Conservation (phyloP, 2,329 filamentous ascomycete genomes). For the Diaporthe vexans region DNA sequence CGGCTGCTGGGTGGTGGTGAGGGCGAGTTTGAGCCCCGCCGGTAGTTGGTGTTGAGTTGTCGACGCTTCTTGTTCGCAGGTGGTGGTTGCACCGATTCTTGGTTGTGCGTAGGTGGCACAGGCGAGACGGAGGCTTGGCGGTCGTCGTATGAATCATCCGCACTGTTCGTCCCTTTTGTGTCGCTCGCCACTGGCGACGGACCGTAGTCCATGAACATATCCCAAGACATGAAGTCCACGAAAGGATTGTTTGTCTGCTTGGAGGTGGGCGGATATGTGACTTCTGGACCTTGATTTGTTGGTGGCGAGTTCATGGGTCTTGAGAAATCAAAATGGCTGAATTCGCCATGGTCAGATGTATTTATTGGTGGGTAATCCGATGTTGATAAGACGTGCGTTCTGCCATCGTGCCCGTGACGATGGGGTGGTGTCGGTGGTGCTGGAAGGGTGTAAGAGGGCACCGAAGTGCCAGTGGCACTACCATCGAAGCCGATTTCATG, state of each 20-base stretch:
- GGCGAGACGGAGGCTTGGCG: not conserved
- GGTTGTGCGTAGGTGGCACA: not conserved
- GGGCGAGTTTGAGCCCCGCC: not conserved
- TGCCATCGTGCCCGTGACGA: not conserved
- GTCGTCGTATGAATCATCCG: constrained; percentile 3
- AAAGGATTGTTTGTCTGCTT: not conserved
- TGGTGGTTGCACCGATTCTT: not conserved
- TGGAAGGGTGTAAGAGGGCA: not conserved
- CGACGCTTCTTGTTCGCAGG: not conserved
- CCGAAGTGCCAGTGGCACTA: not conserved
- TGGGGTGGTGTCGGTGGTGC: constrained; percentile 12
- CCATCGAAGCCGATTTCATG: not conserved
- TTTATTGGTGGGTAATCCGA: not conserved
- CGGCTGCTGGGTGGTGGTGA: constrained; percentile 1
- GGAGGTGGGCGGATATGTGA: not conserved
- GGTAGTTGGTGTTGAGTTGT: not conserved
- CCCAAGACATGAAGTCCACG: constrained; percentile 15
- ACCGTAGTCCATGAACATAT: constrained; percentile 11
- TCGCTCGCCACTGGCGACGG: not conserved
- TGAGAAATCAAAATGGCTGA: not conserved
- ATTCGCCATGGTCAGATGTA: not conserved
- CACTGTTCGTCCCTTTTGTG: not conserved
- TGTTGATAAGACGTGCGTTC: not conserved
- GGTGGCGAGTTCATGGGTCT: not conserved
- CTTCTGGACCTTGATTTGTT: not conserved